Conservation (phyloP, 768 basidiomycete species). For the Naganishia kalamii region DNA sequence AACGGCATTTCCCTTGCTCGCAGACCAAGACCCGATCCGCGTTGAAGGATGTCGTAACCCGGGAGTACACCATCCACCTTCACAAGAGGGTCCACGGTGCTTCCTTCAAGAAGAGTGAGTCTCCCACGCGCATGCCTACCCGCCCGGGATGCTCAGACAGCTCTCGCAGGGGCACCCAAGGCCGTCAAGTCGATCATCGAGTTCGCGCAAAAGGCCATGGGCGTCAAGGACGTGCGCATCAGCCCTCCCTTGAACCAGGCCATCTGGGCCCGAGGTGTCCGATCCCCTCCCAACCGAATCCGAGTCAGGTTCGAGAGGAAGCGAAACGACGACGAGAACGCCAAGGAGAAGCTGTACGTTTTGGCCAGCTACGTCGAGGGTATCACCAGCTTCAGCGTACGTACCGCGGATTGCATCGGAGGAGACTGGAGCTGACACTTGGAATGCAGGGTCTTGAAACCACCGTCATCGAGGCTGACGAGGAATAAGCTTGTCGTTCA, state of each 20-base stretch:
- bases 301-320: conserved; percentile 93
- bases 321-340: conserved; percentile 97
- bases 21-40: conserved; percentile 81
- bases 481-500: conserved; percentile 26
- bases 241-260: conserved; percentile 96
- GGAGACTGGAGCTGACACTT: neutral
- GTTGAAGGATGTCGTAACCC: conserved; percentile 93
- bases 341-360: conserved; percentile 95
- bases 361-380: conserved; percentile 79
- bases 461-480: conserved; percentile 60
- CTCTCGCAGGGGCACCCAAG: conserved; percentile 61
- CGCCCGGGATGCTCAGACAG: neutral
- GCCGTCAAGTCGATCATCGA: conserved; percentile 89
- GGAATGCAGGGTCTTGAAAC: conserved; percentile 71
- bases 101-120: conserved; percentile 84
- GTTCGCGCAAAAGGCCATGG: conserved; percentile 93
- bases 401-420: conserved; percentile 31
- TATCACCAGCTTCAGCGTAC: conserved; percentile 67
- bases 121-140: no score
- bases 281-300: conserved; percentile 84
- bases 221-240: conserved; percentile 84
- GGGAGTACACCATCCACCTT: conserved; percentile 97
- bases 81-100: conserved; percentile 90
- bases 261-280: conserved; percentile 88
- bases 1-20: neutral